Percentiles rank a stretch among this genome's conserved stretches.
phyloP scores from a whole-genome alignment of 768 basidiomycete species.

The Rubroboletus pulcherrimus region DNA sequence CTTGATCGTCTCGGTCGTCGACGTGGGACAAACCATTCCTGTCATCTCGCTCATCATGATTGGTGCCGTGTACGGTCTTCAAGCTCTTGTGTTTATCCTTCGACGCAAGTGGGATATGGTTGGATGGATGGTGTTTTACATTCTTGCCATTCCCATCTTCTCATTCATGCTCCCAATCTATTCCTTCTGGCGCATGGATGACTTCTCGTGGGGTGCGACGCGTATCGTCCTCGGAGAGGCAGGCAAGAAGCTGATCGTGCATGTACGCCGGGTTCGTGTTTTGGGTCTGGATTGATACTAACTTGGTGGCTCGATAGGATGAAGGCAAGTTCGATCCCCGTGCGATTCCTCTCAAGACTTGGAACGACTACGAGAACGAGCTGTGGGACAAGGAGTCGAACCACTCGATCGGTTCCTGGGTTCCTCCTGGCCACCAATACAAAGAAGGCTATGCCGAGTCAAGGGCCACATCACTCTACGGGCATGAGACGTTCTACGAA shows the following conservation, averaged over 20 bases:
- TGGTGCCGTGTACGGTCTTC: slow-evolving; percentile 90
- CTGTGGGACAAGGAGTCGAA: slow-evolving; percentile 98
- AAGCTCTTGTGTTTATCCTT: slow-evolving; percentile 87
- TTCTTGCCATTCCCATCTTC: slow-evolving; percentile 89
- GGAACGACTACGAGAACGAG: slow-evolving; percentile 96
- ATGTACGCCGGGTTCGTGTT: slow-evolving; percentile 50
- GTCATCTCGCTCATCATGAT: slow-evolving; percentile 87
- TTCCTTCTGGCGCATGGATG: slow-evolving; percentile 98
- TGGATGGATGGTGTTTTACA: slow-evolving; percentile 96
- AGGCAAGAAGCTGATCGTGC: slow-evolving; percentile 93
- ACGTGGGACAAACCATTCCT: slow-evolving; percentile 64
- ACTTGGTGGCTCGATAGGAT: slow-evolving; percentile 50
- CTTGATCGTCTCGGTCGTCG: slow-evolving; percentile 77
- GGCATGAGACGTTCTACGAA: slow-evolving; percentile 85
- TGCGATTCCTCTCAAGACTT: slow-evolving; percentile 91
- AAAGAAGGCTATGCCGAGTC: slow-evolving; percentile 78
- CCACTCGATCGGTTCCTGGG: slow-evolving; percentile 92
- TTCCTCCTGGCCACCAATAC: slow-evolving; percentile 67
- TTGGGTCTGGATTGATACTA: slow-evolving; percentile 2
- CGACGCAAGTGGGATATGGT: slow-evolving; percentile 98
- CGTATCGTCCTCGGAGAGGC: slow-evolving; percentile 91
- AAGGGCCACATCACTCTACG: slow-evolving; percentile 75
- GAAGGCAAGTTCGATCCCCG: slow-evolving; percentile 97
- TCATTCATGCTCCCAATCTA: slow-evolving; percentile 91
- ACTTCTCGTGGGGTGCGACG: slow-evolving; percentile 94